phyloP scores from a whole-genome alignment of 345 rosid species.

The Hibiscus mutabilis region DNA sequence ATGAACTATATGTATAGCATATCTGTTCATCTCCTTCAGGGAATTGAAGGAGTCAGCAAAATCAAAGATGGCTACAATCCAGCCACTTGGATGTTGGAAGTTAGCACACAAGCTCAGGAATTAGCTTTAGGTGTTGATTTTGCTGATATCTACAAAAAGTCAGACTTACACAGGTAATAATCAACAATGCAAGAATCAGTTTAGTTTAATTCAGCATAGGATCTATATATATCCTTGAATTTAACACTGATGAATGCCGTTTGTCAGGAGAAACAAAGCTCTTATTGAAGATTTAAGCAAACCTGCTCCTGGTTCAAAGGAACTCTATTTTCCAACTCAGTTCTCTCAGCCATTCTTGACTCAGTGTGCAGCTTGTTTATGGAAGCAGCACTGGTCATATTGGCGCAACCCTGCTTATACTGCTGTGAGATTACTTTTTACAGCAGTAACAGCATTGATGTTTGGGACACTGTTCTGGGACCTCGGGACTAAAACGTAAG shows the following conservation, averaged over 20 bases:
- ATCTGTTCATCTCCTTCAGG: too few relatives aligned
- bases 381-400: constrained; percentile 73
- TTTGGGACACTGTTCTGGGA: constrained; percentile 70
- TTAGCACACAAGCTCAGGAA: constrained; percentile 51
- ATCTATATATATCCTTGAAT: too few relatives aligned
- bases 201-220: too few relatives aligned
- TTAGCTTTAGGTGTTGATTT: constrained; percentile 54
- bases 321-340: constrained; percentile 13
- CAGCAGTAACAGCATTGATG: constrained; percentile 45
- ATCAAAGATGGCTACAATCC: constrained; percentile 22
- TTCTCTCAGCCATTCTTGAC: constrained; percentile 49
- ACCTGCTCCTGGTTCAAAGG: too few relatives aligned
- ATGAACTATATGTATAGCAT: too few relatives aligned
- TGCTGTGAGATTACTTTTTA: constrained; percentile 59
- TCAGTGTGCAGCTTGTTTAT: constrained; percentile 60
- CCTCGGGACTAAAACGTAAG: too few relatives aligned
- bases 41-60: constrained; percentile 4
- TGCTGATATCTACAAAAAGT: background rate
- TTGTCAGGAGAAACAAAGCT: constrained; percentile 32
- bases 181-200: too few relatives aligned
- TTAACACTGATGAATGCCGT: background rate
- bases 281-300: too few relatives aligned
- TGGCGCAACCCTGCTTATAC: constrained; percentile 77
- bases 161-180: too few relatives aligned
- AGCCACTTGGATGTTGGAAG: constrained; percentile 91